These are phyloP conservation scores for Coniophora puteana DNA, from an alignment of 1,284 basidiomycete species.

Conservation along the genomic window DNA sequence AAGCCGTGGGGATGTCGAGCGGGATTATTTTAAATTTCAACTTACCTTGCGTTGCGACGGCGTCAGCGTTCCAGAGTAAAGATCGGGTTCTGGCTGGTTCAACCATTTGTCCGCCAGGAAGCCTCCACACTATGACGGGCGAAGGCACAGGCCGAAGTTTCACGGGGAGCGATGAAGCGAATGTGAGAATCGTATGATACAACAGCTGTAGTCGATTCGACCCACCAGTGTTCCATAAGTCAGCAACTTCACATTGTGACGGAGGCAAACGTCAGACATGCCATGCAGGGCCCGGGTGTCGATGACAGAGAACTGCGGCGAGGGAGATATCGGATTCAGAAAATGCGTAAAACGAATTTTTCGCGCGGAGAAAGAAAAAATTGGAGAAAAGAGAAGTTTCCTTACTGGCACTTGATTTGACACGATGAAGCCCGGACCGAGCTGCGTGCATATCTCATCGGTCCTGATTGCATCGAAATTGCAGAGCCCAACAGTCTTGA, in stretches of 20 bases:
- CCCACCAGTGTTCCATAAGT: conserved; percentile 79
- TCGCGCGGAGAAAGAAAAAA: conserved; percentile 5
- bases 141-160: conserved; percentile 10
- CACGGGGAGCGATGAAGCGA: not conserved
- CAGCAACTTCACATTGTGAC: conserved; percentile 68
- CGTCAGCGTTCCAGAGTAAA: conserved; percentile 57
- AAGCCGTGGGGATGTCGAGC: not conserved
- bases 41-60: conserved; percentile 79
- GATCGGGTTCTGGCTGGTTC: conserved; percentile 61
- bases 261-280: conserved; percentile 73
- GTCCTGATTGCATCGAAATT: conserved; percentile 76
- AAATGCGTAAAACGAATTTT: conserved; percentile 1
- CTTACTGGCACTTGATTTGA: conserved; percentile 80
- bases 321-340: conserved; percentile 10
- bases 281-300: conserved; percentile 73
- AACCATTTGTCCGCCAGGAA: conserved; percentile 79
- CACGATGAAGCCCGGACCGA: conserved; percentile 65
- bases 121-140: conserved; percentile 64
- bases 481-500: conserved; percentile 68
- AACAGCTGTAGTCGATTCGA: too few species aligned
- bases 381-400: conserved; percentile 6
- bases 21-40: not conserved
- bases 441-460: conserved; percentile 73
- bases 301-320: conserved; percentile 71
- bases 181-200: too few species aligned